phyloP scores from a whole-genome alignment of 164 flowering plant genomes.

The Magnolia kwangsiensis region DNA sequence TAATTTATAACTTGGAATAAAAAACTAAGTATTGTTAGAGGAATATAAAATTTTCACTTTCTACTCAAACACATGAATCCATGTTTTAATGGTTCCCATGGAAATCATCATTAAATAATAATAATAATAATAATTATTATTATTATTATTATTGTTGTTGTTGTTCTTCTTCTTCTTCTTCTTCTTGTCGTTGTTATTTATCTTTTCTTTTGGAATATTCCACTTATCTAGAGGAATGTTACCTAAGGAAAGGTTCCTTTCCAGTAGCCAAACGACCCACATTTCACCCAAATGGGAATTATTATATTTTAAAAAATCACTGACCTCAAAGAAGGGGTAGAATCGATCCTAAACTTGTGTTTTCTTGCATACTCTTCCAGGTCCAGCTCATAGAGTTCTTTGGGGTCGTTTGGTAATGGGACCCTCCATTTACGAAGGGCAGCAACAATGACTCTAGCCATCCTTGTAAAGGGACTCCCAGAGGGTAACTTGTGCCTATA shows the following conservation, averaged over 20 bases:
- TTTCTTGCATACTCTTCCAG: slow-evolving; percentile 19
- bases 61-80: too few species aligned
- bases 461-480: slow-evolving; percentile 32
- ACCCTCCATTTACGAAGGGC: slow-evolving; percentile 21
- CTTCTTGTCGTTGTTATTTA: too few species aligned
- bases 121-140: too few species aligned
- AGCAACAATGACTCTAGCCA: slow-evolving; percentile 27
- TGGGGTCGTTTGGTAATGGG: slow-evolving; percentile 21
- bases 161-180: too few species aligned
- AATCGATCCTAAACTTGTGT: slow-evolving; percentile 20
- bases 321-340: slow-evolving; percentile 25
- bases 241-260: not conserved
- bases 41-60: too few species aligned
- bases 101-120: too few species aligned
- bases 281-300: not conserved
- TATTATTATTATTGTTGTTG: too few species aligned
- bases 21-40: too few species aligned
- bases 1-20: too few species aligned
- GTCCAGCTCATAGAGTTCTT: slow-evolving; percentile 28
- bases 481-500: slow-evolving; percentile 29
- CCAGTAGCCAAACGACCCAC: not conserved
- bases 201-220: too few species aligned
- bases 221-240: not conserved
- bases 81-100: too few species aligned
- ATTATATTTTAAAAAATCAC: not conserved